These are phyloP conservation scores for Gyromitra esculenta DNA, from an alignment of 2,329 filamentous ascomycete genomes.

Conservation along the genomic window DNA sequence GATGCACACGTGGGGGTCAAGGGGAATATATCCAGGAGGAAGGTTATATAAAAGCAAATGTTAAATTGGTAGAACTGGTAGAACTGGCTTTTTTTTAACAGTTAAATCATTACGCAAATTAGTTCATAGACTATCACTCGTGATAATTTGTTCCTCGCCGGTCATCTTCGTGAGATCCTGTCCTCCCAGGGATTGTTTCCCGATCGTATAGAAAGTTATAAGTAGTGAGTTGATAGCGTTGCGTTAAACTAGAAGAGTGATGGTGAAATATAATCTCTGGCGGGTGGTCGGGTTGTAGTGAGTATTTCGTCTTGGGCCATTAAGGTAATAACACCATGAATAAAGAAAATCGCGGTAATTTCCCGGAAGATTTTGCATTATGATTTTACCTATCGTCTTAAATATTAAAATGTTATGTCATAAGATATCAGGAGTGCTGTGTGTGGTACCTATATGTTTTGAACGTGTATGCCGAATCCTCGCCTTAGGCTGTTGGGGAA, in stretches of 20 bases:
- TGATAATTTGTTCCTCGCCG: not conserved
- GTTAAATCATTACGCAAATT: not conserved
- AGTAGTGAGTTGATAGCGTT: too few species aligned
- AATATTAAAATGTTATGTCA: not conserved
- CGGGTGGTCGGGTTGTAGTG: too few species aligned
- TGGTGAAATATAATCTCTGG: too few species aligned
- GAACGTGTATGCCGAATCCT: not conserved
- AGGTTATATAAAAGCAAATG: conserved; percentile 3
- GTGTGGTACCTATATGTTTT: not conserved
- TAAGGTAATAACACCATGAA: too few species aligned
- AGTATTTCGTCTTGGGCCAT: too few species aligned
- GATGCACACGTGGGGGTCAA: not conserved
- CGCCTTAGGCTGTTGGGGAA: not conserved
- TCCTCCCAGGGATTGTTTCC: not conserved
- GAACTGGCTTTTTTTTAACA: not conserved
- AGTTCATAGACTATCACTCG: conserved; percentile 39
- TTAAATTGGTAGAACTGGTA: conserved; percentile 32
- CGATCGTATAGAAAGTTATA: too few species aligned
- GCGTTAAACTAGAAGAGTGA: too few species aligned
- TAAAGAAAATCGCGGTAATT: too few species aligned
- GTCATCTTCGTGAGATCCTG: not conserved
- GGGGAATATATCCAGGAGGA: conserved; percentile 8
- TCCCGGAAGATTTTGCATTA: not conserved
- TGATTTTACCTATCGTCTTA: not conserved
- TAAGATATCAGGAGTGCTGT: not conserved